A percentile compares a stretch with the other conserved stretches of the same genome.
Evolutionary conservation across 208 protist genomes (phyloP).

Genomic region (Leishmania amazonensis): DNA sequence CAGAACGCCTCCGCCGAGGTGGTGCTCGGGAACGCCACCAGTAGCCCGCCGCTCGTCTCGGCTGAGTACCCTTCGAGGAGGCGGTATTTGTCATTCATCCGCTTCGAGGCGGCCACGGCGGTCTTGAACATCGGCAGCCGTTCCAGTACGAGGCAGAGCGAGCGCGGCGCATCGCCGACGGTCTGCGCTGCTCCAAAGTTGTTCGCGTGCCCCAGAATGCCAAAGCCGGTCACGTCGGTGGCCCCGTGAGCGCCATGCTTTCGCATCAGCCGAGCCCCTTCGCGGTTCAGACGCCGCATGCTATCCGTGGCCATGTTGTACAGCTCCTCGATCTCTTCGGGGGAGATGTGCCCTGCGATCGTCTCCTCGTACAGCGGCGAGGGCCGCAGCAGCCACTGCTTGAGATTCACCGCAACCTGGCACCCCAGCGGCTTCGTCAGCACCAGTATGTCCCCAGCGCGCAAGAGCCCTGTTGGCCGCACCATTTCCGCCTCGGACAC

Average conservation of each 20-base stretch:
- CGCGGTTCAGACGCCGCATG: constrained; percentile 93
- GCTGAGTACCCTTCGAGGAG: constrained; percentile 91
- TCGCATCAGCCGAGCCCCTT: constrained; percentile 88
- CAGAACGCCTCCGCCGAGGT: constrained; percentile 72
- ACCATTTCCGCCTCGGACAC: constrained; percentile 87
- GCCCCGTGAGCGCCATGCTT: constrained; percentile 88
- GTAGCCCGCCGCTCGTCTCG: constrained; percentile 95
- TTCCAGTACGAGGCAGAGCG: constrained; percentile 79
- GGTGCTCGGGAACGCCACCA: constrained; percentile 76
- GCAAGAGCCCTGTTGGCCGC: constrained; percentile 70
- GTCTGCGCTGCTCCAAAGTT: constrained; percentile 93
- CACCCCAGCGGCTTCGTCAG: constrained; percentile 96
- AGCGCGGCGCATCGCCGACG: constrained; percentile 22
- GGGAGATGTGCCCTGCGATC: constrained; percentile 60
- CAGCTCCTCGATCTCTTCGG: constrained; percentile 73
- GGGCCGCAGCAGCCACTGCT: constrained; percentile 90
- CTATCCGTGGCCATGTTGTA: constrained; percentile 76
- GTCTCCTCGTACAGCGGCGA: constrained; percentile 65
- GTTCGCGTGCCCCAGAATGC: constrained; percentile 93
- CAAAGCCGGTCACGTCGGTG: constrained; percentile 98
- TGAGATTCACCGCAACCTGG: constrained; percentile 94
- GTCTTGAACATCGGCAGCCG: constrained; percentile 87
- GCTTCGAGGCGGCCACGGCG: constrained; percentile 74
- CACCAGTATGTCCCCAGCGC: constrained; percentile 87
- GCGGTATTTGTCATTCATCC: constrained; percentile 87